Percentiles rank a stretch among this genome's conserved stretches.
Conservation (phyloP, 2,329 filamentous ascomycete species). For the Alternaria sp. region DNA sequence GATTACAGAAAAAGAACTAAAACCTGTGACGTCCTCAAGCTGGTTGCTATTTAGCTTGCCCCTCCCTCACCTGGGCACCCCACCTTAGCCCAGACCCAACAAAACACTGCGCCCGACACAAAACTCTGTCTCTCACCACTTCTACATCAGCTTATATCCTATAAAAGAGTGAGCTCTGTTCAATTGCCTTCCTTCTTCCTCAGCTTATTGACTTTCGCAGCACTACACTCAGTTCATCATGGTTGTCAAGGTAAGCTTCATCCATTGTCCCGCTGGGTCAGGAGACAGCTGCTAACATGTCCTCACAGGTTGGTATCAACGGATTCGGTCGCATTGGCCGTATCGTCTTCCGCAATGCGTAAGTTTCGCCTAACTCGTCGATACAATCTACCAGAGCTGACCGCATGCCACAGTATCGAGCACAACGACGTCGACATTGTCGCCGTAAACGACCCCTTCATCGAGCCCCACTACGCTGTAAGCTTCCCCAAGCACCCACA, state of each 20-base stretch:
- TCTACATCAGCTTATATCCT: slow-evolving; percentile 26
- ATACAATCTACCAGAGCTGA: slow-evolving; percentile 25
- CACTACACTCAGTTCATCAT: slow-evolving; percentile 48
- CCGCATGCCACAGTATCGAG: slow-evolving; percentile 67
- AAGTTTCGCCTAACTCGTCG: slow-evolving; percentile 50
- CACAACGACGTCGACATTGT: slow-evolving; percentile 89
- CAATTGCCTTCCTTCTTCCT: slow-evolving; percentile 8
- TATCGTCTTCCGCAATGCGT: slow-evolving; percentile 98
- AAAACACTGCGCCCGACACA: slow-evolving; percentile 33
- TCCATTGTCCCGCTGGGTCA: slow-evolving; percentile 28
- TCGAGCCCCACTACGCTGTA: slow-evolving; percentile 96
- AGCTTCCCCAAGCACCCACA: slow-evolving; percentile 55
- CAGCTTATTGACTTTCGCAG: slow-evolving; percentile 28
- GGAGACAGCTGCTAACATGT: slow-evolving; percentile 35
- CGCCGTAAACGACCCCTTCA: slow-evolving; percentile 99
- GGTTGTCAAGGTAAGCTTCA: slow-evolving; percentile 56
- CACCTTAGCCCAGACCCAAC: slow-evolving; percentile 40
- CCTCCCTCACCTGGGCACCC: slow-evolving; percentile 34
- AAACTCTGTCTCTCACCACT: slow-evolving; percentile 32
- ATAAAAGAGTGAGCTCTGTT: slow-evolving; percentile 34
- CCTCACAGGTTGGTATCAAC: slow-evolving; percentile 88
- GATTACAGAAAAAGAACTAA: slow-evolving; percentile 41
- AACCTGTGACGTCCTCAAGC: slow-evolving; percentile 39
- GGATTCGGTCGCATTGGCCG: slow-evolving; percentile 99
- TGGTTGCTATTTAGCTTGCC: slow-evolving; percentile 33